Conservation (phyloP, 2,329 filamentous ascomycete species). For the Aureobasidium namibiae region DNA sequence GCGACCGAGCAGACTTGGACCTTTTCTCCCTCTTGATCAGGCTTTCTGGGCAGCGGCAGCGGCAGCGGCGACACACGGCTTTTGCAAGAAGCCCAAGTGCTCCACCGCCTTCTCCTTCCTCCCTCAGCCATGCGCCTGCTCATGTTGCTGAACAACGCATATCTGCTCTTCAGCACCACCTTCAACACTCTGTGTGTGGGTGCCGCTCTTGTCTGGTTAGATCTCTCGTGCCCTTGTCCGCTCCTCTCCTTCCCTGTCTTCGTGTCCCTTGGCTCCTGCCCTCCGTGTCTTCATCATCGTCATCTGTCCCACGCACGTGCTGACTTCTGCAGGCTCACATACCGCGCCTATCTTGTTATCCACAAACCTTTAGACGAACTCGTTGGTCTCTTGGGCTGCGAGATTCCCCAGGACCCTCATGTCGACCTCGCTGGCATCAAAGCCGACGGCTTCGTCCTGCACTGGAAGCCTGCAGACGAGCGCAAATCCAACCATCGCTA, state of each 20-base stretch:
- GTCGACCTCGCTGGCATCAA: constrained; percentile 87
- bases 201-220: constrained; percentile 14
- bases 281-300: neutral
- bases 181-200: constrained; percentile 15
- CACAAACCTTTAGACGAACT: constrained; percentile 86
- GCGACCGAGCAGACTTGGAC: neutral
- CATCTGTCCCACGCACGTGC: neutral
- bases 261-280: neutral
- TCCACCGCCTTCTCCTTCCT: neutral
- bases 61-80: neutral
- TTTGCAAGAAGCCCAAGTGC: neutral
- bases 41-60: constrained; percentile 4
- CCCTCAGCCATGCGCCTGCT: constrained; percentile 9
- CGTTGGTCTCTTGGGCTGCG: constrained; percentile 83
- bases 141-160: constrained; percentile 14
- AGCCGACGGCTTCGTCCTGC: constrained; percentile 76
- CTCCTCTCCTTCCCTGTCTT: neutral
- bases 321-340: constrained; percentile 52
- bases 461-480: constrained; percentile 58
- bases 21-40: neutral
- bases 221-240: neutral
- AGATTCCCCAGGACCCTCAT: constrained; percentile 82
- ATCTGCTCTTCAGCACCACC: constrained; percentile 12
- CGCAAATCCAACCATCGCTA: constrained; percentile 70
- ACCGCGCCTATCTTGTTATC: constrained; percentile 79